A percentile compares a stretch with the other conserved stretches of the same genome.
phyloP scores from a whole-genome alignment of 371 early-diverging fungal genomes.

The Actinomortierella wolfii region DNA sequence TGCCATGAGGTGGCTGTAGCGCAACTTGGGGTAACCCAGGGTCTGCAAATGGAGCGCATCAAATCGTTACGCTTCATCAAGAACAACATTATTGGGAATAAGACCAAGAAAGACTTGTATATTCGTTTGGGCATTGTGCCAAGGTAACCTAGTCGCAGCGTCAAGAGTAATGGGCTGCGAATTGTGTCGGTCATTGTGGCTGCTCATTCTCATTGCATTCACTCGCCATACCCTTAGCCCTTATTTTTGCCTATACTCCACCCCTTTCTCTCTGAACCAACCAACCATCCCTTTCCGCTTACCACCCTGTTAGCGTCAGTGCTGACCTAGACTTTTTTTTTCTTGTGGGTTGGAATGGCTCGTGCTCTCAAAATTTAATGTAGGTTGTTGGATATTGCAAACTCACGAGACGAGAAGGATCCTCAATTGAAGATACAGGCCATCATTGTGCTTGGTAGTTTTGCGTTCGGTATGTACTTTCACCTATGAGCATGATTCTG shows the following conservation, averaged over 20 bases:
- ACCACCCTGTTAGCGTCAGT: not conserved
- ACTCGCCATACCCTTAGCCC: too few relatives aligned
- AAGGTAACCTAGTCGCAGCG: conserved; percentile 50
- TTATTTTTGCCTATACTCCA: too few relatives aligned
- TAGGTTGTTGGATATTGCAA: not conserved
- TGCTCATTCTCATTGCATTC: too few relatives aligned
- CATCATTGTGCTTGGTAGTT: conserved; percentile 77
- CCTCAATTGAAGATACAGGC: conserved; percentile 66
- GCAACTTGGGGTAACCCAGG: conserved; percentile 48
- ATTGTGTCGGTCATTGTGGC: too few relatives aligned
- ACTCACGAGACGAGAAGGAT: conserved; percentile 31
- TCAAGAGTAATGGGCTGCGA: too few relatives aligned
- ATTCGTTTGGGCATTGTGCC: conserved; percentile 69
- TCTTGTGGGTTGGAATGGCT: not conserved
- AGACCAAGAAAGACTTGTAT: conserved; percentile 82
- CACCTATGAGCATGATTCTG: not conserved
- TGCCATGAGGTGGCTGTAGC: conserved; percentile 63
- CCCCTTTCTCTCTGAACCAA: too few relatives aligned
- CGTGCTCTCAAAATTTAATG: not conserved
- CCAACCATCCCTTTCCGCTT: not conserved
- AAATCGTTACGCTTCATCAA: conserved; percentile 80
- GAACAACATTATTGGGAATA: conserved; percentile 87
- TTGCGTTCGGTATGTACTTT: conserved; percentile 69
- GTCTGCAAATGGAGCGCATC: conserved; percentile 52
- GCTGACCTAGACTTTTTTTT: not conserved